A percentile compares a stretch with the other conserved stretches of the same genome.
Evolutionary conservation across 2,329 filamentous ascomycete genomes (phyloP).

Genomic region (Cryphonectria japonica): DNA sequence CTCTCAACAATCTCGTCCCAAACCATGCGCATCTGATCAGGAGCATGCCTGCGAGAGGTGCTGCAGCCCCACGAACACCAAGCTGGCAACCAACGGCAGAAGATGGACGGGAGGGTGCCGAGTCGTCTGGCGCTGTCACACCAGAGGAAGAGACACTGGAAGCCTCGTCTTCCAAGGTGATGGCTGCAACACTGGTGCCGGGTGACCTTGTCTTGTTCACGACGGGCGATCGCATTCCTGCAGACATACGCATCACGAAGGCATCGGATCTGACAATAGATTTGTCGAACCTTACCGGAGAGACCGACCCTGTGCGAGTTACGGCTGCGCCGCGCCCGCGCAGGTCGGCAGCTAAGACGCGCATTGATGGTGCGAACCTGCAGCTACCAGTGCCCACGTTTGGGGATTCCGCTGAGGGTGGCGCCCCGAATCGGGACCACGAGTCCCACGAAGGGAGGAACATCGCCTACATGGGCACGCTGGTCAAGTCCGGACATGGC

Average conservation of each 20-base stretch:
- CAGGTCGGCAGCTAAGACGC: conserved; percentile 35
- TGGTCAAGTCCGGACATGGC: conserved; percentile 92
- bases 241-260: conserved; percentile 91
- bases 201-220: conserved; percentile 94
- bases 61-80: conserved; percentile 41
- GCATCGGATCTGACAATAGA: conserved; percentile 91
- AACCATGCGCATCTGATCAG: conserved; percentile 96
- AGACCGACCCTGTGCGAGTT: conserved; percentile 91
- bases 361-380: conserved; percentile 33
- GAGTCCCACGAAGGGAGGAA: conserved; percentile 79
- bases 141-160: conserved; percentile 68
- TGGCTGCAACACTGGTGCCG: conserved; percentile 84
- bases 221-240: conserved; percentile 93
- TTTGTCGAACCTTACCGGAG: conserved; percentile 93
- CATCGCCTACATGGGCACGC: conserved; percentile 96
- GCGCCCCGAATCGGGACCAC: conserved; percentile 50
- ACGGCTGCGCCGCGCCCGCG: conserved; percentile 61
- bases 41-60: conserved; percentile 45
- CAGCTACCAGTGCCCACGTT: conserved; percentile 43
- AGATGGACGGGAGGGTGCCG: conserved; percentile 41
- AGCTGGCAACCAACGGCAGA: conserved; percentile 51
- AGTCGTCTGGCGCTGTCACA: conserved; percentile 57
- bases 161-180: conserved; percentile 79
- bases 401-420: conserved; percentile 44
- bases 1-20: conserved; percentile 88